These are phyloP conservation scores for Cylindrotheca closterium DNA, from an alignment of 108 stramenopile species.

Conservation along the genomic window DNA sequence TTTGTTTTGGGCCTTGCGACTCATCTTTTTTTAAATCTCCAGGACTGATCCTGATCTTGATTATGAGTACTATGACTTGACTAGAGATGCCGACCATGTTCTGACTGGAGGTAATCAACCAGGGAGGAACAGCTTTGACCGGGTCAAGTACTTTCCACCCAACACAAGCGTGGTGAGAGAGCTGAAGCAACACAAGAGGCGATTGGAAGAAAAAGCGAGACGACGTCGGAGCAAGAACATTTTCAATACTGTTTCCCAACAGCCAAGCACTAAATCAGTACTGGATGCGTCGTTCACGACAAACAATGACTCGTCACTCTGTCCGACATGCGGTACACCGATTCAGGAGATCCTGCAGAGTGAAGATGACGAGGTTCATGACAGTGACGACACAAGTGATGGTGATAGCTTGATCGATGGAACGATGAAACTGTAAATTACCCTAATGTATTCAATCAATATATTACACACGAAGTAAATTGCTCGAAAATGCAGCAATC, in stretches of 20 bases:
- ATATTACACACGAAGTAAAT: too few relatives aligned
- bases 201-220: not conserved
- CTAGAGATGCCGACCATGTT: conserved; percentile 67
- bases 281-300: too few relatives aligned
- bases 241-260: conserved; percentile 13
- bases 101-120: conserved; percentile 20
- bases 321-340: too few relatives aligned
- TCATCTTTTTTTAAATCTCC: not conserved
- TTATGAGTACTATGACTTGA: conserved; percentile 73
- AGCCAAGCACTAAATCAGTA: too few relatives aligned
- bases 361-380: too few relatives aligned
- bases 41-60: conserved; percentile 65
- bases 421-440: too few relatives aligned
- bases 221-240: conserved; percentile 8
- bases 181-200: not conserved
- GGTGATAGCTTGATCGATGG: too few relatives aligned
- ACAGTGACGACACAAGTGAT: too few relatives aligned
- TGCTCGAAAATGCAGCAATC: too few relatives aligned
- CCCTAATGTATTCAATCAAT: too few relatives aligned
- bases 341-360: too few relatives aligned
- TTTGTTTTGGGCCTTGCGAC: not conserved
- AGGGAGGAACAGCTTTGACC: conserved; percentile 33
- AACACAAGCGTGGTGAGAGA: not conserved
- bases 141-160: conserved; percentile 37
- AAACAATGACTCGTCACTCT: too few relatives aligned